phyloP scores from a whole-genome alignment of 805 yeast genomes.

The Jamesozyma piceae region DNA sequence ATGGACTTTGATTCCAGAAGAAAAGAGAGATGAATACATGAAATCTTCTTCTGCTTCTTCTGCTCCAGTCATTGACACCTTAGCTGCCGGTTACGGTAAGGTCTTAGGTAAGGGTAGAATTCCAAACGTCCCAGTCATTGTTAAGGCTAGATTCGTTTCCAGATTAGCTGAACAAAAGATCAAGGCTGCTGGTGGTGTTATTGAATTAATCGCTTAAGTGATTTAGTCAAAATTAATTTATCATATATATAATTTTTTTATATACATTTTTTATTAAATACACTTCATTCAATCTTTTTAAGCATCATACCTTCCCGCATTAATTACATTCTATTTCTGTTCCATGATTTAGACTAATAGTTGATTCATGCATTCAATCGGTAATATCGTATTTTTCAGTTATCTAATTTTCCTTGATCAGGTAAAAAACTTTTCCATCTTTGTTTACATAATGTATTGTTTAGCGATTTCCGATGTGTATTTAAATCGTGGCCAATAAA shows the following conservation, averaged over 20 bases:
- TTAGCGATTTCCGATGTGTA: background rate
- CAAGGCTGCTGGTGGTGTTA: slow-evolving; percentile 99
- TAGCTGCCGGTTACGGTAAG: slow-evolving; percentile 99
- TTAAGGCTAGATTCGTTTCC: slow-evolving; percentile 98
- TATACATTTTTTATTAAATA: no score
- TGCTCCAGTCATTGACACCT: slow-evolving; percentile 98
- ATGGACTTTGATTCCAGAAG: slow-evolving; percentile 93
- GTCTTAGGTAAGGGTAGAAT: slow-evolving; percentile 98
- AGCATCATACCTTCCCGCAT: background rate
- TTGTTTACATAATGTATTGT: background rate
- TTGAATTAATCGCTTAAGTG: slow-evolving; percentile 93
- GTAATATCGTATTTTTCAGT: background rate
- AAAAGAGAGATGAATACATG: slow-evolving; percentile 89
- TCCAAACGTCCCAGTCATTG: slow-evolving; percentile 97
- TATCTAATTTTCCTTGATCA: background rate
- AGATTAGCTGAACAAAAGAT: slow-evolving; percentile 99
- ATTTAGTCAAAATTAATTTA: slow-evolving; percentile 7
- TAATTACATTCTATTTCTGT: background rate
- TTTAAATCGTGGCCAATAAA: no score
- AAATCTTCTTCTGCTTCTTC: slow-evolving; percentile 73
- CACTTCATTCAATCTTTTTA: background rate
- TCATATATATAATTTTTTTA: background rate
- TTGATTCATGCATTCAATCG: no score
- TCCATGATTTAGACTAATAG: no score
- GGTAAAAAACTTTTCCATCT: background rate